These are phyloP conservation scores for Fusarium sp. DNA, from an alignment of 2,329 filamentous ascomycete genomes.

Conservation along the genomic window DNA sequence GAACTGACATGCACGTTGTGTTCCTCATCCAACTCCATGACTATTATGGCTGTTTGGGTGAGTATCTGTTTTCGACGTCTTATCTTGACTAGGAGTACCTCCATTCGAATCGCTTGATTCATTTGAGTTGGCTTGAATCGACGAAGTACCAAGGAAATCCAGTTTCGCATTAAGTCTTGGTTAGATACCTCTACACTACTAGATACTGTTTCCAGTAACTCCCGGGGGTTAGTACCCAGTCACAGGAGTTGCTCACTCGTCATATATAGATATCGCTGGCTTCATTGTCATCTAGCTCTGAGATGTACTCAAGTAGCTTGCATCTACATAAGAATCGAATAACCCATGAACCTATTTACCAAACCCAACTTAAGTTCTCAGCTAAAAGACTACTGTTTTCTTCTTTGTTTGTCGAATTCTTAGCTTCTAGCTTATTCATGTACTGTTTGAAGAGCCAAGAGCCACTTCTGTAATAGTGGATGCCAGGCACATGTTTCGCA, in stretches of 20 bases:
- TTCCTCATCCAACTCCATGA: background rate
- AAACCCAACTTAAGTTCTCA: background rate
- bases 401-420: background rate
- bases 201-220: background rate
- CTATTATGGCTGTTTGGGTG: background rate
- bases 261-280: background rate
- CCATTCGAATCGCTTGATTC: background rate
- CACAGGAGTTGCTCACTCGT: background rate
- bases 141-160: background rate
- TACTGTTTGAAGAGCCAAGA: background rate
- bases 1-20: background rate
- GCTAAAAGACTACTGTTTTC: background rate
- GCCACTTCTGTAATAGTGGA: constrained; percentile 2
- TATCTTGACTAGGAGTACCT: background rate
- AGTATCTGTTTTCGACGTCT: background rate
- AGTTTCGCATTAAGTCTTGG: background rate
- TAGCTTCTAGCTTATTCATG: background rate
- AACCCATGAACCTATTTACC: background rate
- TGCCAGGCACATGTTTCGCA: constrained; percentile 26
- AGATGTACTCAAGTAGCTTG: background rate
- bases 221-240: background rate
- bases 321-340: background rate
- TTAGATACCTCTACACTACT: background rate
- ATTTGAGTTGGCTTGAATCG: background rate
- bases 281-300: background rate